phyloP scores from a whole-genome alignment of 2,329 filamentous ascomycete genomes.

The Simplicillium sp. region DNA sequence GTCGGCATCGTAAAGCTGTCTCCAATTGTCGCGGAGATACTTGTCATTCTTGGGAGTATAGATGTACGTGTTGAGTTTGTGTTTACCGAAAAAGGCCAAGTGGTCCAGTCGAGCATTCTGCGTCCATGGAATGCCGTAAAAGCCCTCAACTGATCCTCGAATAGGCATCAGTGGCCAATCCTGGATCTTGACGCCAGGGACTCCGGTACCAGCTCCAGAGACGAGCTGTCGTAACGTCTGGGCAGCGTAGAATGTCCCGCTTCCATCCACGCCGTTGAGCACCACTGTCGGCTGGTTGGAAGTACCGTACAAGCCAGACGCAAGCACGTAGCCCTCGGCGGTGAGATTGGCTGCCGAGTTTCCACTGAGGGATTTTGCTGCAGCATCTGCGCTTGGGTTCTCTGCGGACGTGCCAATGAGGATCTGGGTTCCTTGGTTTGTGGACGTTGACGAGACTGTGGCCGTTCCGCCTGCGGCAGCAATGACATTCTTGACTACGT shows the following conservation, averaged over 20 bases:
- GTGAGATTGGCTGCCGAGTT: too few relatives aligned
- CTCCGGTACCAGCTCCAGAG: neutral
- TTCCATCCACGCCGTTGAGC: conserved; percentile 7
- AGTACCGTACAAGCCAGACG: too few relatives aligned
- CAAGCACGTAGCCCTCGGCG: too few relatives aligned
- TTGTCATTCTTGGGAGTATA: conserved; percentile 8
- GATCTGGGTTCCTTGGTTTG: too few relatives aligned
- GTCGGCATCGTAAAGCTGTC: conserved; percentile 6
- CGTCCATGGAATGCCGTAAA: conserved; percentile 10
- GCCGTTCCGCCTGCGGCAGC: too few relatives aligned
- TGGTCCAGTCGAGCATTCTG: conserved; percentile 9
- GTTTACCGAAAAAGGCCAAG: conserved; percentile 7
- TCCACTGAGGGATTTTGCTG: too few relatives aligned
- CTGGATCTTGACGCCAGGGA: conserved; percentile 6
- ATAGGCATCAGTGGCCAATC: conserved; percentile 11
- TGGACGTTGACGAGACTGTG: too few relatives aligned
- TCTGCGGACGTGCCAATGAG: too few relatives aligned
- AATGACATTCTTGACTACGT: too few relatives aligned
- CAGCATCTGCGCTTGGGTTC: too few relatives aligned
- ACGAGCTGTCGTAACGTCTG: conserved; percentile 9
- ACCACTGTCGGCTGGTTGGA: conserved; percentile 5
- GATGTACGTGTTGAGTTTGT: conserved; percentile 10
- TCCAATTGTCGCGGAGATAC: conserved; percentile 5
- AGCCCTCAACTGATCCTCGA: conserved; percentile 9
- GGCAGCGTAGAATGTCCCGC: conserved; percentile 9